Evolutionary conservation across 495 filamentous ascomycete species (phyloP), one percentile per base, ranked within the genome.

Genomic region (Podospora anserina): DNA sequence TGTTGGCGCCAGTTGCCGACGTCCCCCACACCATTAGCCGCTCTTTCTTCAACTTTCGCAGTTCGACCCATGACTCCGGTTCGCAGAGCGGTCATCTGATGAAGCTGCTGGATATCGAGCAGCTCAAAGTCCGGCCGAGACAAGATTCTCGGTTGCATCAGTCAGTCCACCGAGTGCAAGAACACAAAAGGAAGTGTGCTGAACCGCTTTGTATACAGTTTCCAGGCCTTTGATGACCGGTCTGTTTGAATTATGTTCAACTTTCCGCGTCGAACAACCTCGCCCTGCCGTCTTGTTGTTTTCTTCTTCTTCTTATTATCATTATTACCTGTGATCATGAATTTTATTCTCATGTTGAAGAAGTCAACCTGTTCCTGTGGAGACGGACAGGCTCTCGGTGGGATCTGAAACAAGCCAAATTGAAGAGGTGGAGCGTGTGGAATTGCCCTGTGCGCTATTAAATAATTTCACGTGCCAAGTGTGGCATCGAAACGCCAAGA

Each of bases 331-430:
- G 23, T 23, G 23, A 2, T 23, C 23, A 23, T 23, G 23, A 23
- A 23, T 23, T 23, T 23, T 23, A 23, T 44, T 49, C 9, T 44
- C 30, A 19, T 39, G 19, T 18, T 49, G 61, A 39, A 19, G 30
- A 44, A 19, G 34, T 19, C n/a, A 18, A 0, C n/a, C 11, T 32
- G 32, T 49, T 63, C 30, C 61, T 44, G 61, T 63, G 61, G 61
- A 63, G 26, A 63, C 61, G 28, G 32, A 49, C 27, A 44, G 49
- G 18, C 61, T n/a, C 61, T 63, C 61, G 49, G 53, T 16, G 9
- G 28, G 30, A 71, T 60, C 66, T 71, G 69, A 71, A 71, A 71
- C 69, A 55, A 66, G 66, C 66, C 49, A 59, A 56, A 65, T 65
- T 64, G 23, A 53, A 27, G 61, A 27, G 60, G 39, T 59, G 20